phyloP scores from a whole-genome alignment of 371 early-diverging fungal species.

The Mucor circinelloides region DNA sequence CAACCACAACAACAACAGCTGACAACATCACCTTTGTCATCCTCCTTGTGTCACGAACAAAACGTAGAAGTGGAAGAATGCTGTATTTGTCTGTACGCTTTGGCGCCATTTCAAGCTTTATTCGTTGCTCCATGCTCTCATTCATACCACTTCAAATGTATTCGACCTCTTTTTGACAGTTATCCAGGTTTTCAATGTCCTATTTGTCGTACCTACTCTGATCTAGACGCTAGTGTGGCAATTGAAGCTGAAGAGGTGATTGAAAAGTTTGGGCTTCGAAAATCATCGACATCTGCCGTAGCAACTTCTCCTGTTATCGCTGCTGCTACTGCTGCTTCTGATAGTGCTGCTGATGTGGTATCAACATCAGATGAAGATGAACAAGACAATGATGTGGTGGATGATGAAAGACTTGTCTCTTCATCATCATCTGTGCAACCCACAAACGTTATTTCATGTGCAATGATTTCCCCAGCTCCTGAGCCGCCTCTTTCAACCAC shows the following conservation, averaged over 20 bases:
- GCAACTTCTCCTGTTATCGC: background rate
- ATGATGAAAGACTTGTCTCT: background rate
- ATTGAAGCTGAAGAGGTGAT: slow-evolving; percentile 67
- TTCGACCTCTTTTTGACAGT: slow-evolving; percentile 73
- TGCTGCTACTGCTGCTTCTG: background rate
- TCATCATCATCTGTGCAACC: slow-evolving; percentile 6
- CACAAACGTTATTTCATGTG: slow-evolving; percentile 5
- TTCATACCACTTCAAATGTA: slow-evolving; percentile 95
- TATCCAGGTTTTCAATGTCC: slow-evolving; percentile 91
- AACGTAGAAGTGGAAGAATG: slow-evolving; percentile 67
- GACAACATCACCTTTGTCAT: slow-evolving; percentile 5
- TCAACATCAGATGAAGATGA: background rate
- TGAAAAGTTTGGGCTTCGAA: slow-evolving; percentile 31
- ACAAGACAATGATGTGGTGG: background rate
- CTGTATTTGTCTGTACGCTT: slow-evolving; percentile 91
- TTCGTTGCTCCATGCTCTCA: slow-evolving; percentile 96
- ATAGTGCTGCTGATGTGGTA: background rate
- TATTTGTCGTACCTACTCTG: slow-evolving; percentile 92
- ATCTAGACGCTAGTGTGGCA: slow-evolving; percentile 85
- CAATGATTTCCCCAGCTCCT: slow-evolving; percentile 2
- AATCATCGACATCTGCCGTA: background rate
- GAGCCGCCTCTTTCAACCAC: slow-evolving; percentile 24
- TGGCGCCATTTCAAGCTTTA: slow-evolving; percentile 90
- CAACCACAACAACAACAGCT: slow-evolving; percentile 8
- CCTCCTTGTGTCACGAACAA: background rate